phyloP scores from a whole-genome alignment of 2,329 filamentous ascomycete genomes.

The Cercospora brassicicola region DNA sequence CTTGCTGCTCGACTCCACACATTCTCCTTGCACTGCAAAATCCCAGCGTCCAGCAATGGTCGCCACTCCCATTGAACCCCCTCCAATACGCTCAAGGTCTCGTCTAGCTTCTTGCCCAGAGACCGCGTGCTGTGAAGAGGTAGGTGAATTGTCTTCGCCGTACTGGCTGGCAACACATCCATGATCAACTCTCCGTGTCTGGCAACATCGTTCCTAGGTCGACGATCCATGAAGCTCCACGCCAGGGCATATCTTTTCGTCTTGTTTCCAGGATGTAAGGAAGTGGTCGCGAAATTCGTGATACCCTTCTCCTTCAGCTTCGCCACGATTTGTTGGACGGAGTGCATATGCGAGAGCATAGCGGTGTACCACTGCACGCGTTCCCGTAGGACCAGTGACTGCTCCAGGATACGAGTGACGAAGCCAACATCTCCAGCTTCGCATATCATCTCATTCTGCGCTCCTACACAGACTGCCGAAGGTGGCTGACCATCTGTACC shows the following conservation, averaged over 20 bases:
- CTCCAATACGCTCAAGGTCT: conserved; percentile 57
- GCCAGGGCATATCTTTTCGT: conserved; percentile 85
- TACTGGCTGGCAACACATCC: conserved; percentile 47
- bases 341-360: conserved; percentile 82
- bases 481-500: conserved; percentile 63
- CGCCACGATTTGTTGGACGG: conserved; percentile 61
- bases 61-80: conserved; percentile 66
- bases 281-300: conserved; percentile 77
- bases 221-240: conserved; percentile 74
- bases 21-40: conserved; percentile 66
- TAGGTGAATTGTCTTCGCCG: conserved; percentile 50
- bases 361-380: conserved; percentile 83
- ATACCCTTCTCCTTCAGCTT: conserved; percentile 59
- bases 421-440: conserved; percentile 75
- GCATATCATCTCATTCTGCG: conserved; percentile 77
- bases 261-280: conserved; percentile 73
- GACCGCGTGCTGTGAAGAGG: conserved; percentile 33
- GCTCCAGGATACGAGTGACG: conserved; percentile 66
- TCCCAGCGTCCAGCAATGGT: conserved; percentile 52
- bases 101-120: conserved; percentile 44
- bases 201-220: conserved; percentile 56
- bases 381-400: conserved; percentile 61
- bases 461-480: conserved; percentile 70
- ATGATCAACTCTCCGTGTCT: conserved; percentile 35
- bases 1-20: conserved; percentile 78